Conservation (phyloP, 1,139 yeast species). For the Meyerozyma guilliermondii region DNA sequence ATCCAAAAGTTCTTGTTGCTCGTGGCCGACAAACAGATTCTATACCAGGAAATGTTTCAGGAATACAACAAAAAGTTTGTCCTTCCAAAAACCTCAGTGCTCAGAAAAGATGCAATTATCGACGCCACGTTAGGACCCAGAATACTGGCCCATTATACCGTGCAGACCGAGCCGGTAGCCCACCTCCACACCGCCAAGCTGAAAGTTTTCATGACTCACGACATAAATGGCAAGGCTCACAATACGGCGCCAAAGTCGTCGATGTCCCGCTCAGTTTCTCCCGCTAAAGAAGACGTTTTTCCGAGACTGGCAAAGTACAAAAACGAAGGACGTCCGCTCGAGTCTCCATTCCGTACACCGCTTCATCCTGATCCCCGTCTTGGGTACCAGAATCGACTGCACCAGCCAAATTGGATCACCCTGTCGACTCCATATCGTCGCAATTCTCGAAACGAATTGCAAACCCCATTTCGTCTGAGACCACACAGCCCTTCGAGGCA, state of each 20-base stretch:
- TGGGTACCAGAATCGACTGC: neutral
- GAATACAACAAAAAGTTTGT: slow-evolving; percentile 65
- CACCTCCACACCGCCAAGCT: slow-evolving; percentile 28
- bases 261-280: neutral
- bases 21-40: slow-evolving; percentile 53
- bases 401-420: slow-evolving; percentile 14
- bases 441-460: neutral
- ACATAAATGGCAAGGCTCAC: slow-evolving; percentile 31
- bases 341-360: slow-evolving; percentile 1
- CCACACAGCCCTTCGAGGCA: neutral
- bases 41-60: slow-evolving; percentile 56
- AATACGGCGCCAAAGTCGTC: slow-evolving; percentile 4
- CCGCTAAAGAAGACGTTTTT: neutral
- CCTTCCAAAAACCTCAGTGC: slow-evolving; percentile 51
- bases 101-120: slow-evolving; percentile 57
- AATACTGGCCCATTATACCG: slow-evolving; percentile 20
- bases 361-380: slow-evolving; percentile 1
- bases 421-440: slow-evolving; percentile 19
- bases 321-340: neutral
- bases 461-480: slow-evolving; percentile 1
- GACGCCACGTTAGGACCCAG: slow-evolving; percentile 52
- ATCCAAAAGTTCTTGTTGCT: slow-evolving; percentile 43
- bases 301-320: neutral
- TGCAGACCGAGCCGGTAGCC: slow-evolving; percentile 23
- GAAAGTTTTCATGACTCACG: slow-evolving; percentile 45